These are phyloP conservation scores for Coriolopsis trogii DNA, from an alignment of 1,284 basidiomycete species.

Conservation along the genomic window DNA sequence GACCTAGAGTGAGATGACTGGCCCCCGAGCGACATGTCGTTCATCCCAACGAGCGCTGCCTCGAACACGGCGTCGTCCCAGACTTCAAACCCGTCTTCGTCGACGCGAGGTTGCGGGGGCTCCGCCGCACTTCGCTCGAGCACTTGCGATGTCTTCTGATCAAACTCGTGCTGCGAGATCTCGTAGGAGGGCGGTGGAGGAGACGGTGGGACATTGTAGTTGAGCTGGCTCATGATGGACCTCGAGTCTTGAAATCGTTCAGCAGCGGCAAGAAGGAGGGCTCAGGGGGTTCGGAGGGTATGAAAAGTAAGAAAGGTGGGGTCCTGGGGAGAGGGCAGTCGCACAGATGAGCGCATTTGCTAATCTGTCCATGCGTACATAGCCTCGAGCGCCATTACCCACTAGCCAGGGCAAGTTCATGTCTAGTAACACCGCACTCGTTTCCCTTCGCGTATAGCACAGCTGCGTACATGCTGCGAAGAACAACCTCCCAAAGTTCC, in stretches of 20 bases:
- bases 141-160: constrained; percentile 53
- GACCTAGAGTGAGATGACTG: neutral
- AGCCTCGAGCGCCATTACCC: constrained; percentile 18
- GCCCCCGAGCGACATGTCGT: constrained; percentile 6
- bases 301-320: neutral
- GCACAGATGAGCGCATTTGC: neutral
- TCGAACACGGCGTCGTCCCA: constrained; percentile 53
- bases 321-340: neutral
- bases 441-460: too few relatives aligned
- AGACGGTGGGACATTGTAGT: constrained; percentile 24
- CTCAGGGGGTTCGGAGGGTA: neutral
- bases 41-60: constrained; percentile 29
- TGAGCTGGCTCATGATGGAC: constrained; percentile 13
- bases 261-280: neutral
- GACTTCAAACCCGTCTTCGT: constrained; percentile 50
- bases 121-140: constrained; percentile 39
- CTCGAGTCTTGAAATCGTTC: too few relatives aligned
- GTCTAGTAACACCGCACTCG: neutral
- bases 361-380: constrained; percentile 18
- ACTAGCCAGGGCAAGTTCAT: neutral
- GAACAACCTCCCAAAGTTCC: too few relatives aligned
- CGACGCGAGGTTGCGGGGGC: constrained; percentile 26
- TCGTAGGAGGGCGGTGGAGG: constrained; percentile 52
- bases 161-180: constrained; percentile 55
- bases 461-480: too few relatives aligned